Percentiles rank a stretch among this genome's conserved stretches.
Conservation (phyloP, 75 land plant species). For the Cunninghamia lanceolata region DNA sequence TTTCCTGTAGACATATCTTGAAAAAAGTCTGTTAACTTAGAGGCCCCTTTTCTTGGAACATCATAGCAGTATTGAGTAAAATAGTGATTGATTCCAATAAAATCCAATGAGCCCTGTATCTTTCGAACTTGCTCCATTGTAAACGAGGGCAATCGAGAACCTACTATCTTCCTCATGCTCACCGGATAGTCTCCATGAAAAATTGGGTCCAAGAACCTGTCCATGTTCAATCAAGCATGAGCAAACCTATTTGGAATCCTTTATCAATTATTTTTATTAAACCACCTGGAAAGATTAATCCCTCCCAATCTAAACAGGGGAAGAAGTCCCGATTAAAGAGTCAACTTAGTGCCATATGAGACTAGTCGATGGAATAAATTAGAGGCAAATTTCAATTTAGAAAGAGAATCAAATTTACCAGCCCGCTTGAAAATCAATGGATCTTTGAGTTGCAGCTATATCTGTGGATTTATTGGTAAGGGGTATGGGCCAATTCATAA, state of each 20-base stretch:
- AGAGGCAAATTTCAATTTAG: no score
- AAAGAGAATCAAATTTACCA: conserved; percentile 33
- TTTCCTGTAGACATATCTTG: background rate
- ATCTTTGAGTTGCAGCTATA: conserved; percentile 51
- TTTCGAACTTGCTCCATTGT: conserved; percentile 20
- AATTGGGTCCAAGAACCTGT: conserved; percentile 29
- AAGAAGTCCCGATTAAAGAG: no score
- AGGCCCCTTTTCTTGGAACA: background rate
- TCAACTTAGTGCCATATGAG: no score
- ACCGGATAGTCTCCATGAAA: conserved; percentile 32
- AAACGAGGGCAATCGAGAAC: conserved; percentile 32
- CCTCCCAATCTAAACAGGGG: no score
- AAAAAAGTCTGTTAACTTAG: background rate
- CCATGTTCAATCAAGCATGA: no score
- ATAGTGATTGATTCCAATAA: conserved; percentile 5
- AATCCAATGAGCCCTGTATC: conserved; percentile 31
- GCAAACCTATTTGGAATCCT: no score
- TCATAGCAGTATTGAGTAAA: background rate
- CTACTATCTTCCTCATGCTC: conserved; percentile 26
- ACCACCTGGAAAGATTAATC: no score
- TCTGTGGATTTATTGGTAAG: conserved; percentile 25
- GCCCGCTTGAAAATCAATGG: conserved; percentile 37
- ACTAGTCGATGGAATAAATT: no score
- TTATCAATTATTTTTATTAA: no score
- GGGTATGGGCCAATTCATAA: conserved; percentile 26